Percentiles rank a stretch among this genome's conserved stretches.
Conservation (phyloP, 352 stramenopile genomes). For the Phytophthora aleatoria region DNA sequence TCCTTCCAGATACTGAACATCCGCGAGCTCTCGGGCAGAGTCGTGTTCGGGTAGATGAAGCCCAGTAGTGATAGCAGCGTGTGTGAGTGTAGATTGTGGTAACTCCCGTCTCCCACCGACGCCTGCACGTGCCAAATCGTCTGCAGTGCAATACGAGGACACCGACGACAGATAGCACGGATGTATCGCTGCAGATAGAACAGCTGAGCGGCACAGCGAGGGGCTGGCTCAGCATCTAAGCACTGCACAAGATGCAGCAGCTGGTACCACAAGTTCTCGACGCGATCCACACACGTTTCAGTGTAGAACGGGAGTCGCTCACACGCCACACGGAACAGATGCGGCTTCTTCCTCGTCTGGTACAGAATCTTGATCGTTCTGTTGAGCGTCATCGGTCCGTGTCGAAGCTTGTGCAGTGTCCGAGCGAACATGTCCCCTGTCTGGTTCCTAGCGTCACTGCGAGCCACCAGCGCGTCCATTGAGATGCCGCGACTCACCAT, state of each 20-base stretch:
- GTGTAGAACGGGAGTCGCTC: conserved; percentile 76
- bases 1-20: conserved; percentile 62
- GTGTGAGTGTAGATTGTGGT: conserved; percentile 56
- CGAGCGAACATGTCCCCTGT: conserved; percentile 40
- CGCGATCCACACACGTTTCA: conserved; percentile 72
- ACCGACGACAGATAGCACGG: conserved; percentile 70
- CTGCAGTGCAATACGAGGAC: conserved; percentile 71
- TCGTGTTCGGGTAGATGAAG: conserved; percentile 62
- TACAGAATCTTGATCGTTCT: conserved; percentile 83
- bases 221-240: conserved; percentile 54
- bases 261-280: conserved; percentile 84
- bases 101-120: conserved; percentile 53
- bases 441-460: conserved; percentile 26
- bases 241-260: conserved; percentile 82
- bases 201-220: conserved; percentile 51
- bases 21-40: conserved; percentile 21
- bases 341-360: conserved; percentile 70
- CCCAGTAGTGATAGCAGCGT: conserved; percentile 64
- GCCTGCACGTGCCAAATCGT: conserved; percentile 85
- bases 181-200: conserved; percentile 76
- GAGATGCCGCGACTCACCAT: conserved; percentile 33
- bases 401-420: conserved; percentile 57
- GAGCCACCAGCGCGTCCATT: conserved; percentile 38
- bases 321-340: conserved; percentile 67
- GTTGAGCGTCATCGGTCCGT: conserved; percentile 71